Evolutionary conservation across 1,139 yeast species (phyloP), one percentile per base, ranked within the genome.

Genomic region (Saccharomyces hybrid): DNA sequence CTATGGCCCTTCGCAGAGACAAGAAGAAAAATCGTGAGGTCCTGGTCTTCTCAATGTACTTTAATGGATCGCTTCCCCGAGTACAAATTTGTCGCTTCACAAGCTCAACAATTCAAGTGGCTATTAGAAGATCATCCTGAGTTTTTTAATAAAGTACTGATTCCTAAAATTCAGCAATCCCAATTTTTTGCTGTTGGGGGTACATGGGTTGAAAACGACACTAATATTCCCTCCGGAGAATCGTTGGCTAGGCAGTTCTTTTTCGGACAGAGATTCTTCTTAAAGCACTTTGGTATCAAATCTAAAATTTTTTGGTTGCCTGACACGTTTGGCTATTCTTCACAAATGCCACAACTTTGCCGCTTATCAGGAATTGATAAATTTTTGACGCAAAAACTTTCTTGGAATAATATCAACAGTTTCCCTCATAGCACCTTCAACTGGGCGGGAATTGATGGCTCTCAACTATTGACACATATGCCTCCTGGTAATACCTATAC

Each of bases 1-100:
- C 76, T 88, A 58, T 93, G 99, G 99, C 98, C 97, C 9, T 91
- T 85, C 76, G 97, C 96, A 2, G 97, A 93, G 70, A 89, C 98
- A 1, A 85, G 86, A 63, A 80, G 97, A 56, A 90, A 90, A 67
- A 82, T 91, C 56, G 96, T 90, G 3, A 80, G 99, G 60, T 89
- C 96, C 4, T 93, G 98, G 98, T 85, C 96, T 0, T 83, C 96
- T 11, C 99, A 93, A 72, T 75, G 91, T 55, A 85, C 89, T 55
- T 73, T 93, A 56, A 82, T 95, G 62, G 93, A 90, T 53, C 78
- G 84, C 61, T 93, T 88, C 63, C 97, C 98, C 0, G 99, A 93
- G 72, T 90, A 88, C 67, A 84, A 84, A 27, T 93, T 93, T 73
- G 97, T 85, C 25, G 96, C 98, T 0, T 89, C 96, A 11, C 98